phyloP scores from a whole-genome alignment of 495 filamentous ascomycete genomes.

The Penicillium dipodomyicola region DNA sequence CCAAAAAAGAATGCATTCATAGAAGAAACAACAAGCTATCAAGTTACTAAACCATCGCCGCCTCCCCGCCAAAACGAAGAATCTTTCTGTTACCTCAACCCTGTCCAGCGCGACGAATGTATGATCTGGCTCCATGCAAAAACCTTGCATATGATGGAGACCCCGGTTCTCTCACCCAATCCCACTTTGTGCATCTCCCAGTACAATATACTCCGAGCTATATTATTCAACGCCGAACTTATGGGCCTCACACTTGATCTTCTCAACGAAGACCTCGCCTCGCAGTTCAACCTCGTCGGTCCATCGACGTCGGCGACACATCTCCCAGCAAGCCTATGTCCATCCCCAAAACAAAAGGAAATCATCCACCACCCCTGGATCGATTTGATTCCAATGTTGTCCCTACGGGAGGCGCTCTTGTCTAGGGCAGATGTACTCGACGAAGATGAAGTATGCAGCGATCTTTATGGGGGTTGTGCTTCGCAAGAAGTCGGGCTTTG shows the following conservation, averaged over 20 bases:
- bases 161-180: not conserved
- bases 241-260: constrained; percentile 21
- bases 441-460: constrained; percentile 24
- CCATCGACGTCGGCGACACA: constrained; percentile 3
- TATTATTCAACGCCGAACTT: constrained; percentile 17
- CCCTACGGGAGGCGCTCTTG: constrained; percentile 18
- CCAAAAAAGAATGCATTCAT: not conserved
- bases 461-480: constrained; percentile 17
- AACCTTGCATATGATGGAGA: not conserved
- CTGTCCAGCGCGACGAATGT: too few relatives aligned
- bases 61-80: not conserved
- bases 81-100: not conserved
- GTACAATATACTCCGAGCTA: constrained; percentile 18
- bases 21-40: not conserved
- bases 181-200: constrained; percentile 10
- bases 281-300: constrained; percentile 22
- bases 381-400: constrained; percentile 23
- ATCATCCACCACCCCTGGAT: constrained; percentile 32
- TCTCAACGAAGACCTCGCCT: constrained; percentile 24
- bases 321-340: constrained; percentile 23
- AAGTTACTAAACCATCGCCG: not conserved
- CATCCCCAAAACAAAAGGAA: constrained; percentile 17
- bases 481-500: constrained; percentile 14
- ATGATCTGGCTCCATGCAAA: not conserved
- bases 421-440: constrained; percentile 9